Evolutionary conservation across 176 grass and related monocot genomes (phyloP).

Genomic region (Oryza coarctata): DNA sequence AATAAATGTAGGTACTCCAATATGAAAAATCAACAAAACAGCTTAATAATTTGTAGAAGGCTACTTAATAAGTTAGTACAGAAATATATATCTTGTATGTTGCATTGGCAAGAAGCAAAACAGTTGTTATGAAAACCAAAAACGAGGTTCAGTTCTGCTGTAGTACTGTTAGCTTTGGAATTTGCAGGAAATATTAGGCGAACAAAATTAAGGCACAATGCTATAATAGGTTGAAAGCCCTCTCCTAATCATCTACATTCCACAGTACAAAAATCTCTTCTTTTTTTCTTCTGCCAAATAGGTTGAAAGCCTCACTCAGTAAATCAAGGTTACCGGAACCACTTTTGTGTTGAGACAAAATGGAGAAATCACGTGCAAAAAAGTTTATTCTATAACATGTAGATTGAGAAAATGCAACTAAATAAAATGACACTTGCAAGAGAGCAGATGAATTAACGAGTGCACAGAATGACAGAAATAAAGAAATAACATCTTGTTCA

Average conservation of each 20-base stretch:
- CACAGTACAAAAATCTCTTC: not conserved
- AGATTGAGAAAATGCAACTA: not conserved
- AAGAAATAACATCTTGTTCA: not conserved
- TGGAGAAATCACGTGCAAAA: not conserved
- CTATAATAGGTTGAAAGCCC: not conserved
- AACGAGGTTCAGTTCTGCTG: not conserved
- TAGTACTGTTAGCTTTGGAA: not conserved
- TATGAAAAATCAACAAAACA: not conserved
- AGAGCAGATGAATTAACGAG: slow-evolving; percentile 17
- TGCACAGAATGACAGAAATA: not conserved
- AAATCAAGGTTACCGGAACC: not conserved
- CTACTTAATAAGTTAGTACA: not conserved
- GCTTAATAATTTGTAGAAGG: not conserved
- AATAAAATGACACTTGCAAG: not conserved
- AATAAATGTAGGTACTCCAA: slow-evolving; percentile 13
- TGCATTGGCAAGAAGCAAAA: slow-evolving; percentile 17
- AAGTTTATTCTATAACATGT: not conserved
- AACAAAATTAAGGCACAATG: not conserved
- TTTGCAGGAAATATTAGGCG: not conserved
- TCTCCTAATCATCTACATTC: not conserved
- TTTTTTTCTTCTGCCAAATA: not conserved
- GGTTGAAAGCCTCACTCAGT: not conserved
- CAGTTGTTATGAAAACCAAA: not conserved
- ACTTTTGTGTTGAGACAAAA: not conserved
- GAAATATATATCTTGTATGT: not conserved